These are phyloP conservation scores for Rhodotorula sp. DNA, from an alignment of 1,284 basidiomycete genomes.

Conservation along the genomic window DNA sequence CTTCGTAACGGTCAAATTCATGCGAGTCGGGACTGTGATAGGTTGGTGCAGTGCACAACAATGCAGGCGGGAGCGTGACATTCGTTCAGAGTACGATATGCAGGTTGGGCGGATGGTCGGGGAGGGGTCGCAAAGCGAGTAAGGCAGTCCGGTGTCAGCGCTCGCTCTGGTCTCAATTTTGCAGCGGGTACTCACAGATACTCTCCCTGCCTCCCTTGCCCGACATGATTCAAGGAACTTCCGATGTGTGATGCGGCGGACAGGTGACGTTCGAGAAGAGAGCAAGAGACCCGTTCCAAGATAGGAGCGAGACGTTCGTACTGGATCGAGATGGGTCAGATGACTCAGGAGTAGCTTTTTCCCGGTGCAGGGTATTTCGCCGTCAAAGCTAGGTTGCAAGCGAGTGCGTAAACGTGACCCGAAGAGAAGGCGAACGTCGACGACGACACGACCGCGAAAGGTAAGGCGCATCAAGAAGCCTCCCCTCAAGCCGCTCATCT, in stretches of 20 bases:
- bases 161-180: too few species aligned
- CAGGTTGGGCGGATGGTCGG: not conserved
- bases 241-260: not conserved
- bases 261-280: not conserved
- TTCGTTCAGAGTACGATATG: not conserved
- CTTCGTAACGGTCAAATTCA: constrained; percentile 82
- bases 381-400: too few species aligned
- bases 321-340: too few species aligned
- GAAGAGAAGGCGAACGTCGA: too few species aligned
- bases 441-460: too few species aligned
- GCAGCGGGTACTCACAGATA: not conserved
- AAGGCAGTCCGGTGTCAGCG: not conserved
- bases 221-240: not conserved
- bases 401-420: too few species aligned
- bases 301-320: too few species aligned
- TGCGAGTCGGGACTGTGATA: constrained; percentile 47
- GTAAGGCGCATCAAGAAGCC: too few species aligned
- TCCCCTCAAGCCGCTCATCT: too few species aligned
- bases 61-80: not conserved
- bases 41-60: too few species aligned
- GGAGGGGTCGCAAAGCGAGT: not conserved
- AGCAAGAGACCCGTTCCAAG: not conserved
- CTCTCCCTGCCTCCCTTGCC: not conserved
- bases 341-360: too few species aligned
- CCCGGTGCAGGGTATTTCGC: not conserved